Base-by-base conservation (phyloP, 768 basidiomycete genomes). In the Tricholoma saponaceum region DNA sequence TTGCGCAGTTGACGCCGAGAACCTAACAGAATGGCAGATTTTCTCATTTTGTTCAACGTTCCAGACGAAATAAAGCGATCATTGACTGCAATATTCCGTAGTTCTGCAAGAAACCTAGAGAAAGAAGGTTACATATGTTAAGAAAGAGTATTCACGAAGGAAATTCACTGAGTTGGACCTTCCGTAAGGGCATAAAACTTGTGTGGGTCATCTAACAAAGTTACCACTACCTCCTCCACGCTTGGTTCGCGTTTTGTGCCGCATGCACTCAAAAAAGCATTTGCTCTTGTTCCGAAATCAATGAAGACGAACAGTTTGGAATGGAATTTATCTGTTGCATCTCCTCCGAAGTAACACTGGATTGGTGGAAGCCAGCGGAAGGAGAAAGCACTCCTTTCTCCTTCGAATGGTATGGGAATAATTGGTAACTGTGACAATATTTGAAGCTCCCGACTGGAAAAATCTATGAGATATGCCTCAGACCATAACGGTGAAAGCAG, bases 181-280 rank as follows among this genome's bases (percentile, higher is more conserved):
- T 83, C 86, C 1, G 90, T 81, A 10, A 90, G 73, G 22, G 83
- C 72, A 59, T 88, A 90, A 67, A 96, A 93, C 55, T 78, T 75
- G 30, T 74, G 76, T 12, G 93, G 90, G 68, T 92, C 78, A 1
- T 77, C 77, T 20, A 95, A 70, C 43, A 94, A 70, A 54, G 85
- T 87, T 53, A 79, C 78, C 0, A 85, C 86, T 43, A 94, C 79
- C 70, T 95, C 93, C 56, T 92, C 86, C 4, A 94, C 83, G 46
- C 84, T 92, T 4, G 96, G 95, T 66, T 94, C 91, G 43, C 82
- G 85, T 66, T 86, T 89, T 14, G 95, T 91, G 10, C 97, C 96
- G 63, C 92, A 92, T 3, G 90, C 87, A 54, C 80, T 82, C 46
- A 99, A 76, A 72, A 99, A 98, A 3, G 81, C 77, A 62, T 95